Percentiles rank a stretch among this genome's conserved stretches.
Conservation (phyloP, 2,329 filamentous ascomycete genomes). For the Penicillium digitatum region DNA sequence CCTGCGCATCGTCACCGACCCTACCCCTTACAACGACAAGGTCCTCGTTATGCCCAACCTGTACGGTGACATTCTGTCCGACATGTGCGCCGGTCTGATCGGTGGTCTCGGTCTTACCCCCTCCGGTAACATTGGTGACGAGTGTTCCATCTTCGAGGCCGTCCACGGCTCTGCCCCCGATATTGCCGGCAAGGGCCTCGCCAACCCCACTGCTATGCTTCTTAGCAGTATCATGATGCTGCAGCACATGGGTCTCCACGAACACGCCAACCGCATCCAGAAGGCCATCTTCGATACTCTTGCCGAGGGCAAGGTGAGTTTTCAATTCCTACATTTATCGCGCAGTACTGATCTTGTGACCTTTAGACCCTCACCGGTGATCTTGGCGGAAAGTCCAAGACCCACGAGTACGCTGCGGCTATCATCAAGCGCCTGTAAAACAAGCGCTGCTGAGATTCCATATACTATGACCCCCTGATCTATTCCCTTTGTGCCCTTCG, state of each 20-base stretch:
- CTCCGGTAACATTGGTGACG: slow-evolving; percentile 96
- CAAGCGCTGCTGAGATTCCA: slow-evolving; percentile 21
- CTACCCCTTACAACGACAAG: slow-evolving; percentile 96
- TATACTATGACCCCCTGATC: slow-evolving; percentile 38
- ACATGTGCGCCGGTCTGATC: slow-evolving; percentile 98
- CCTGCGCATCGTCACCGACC: slow-evolving; percentile 97
- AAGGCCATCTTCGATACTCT: slow-evolving; percentile 92
- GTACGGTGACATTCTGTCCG: slow-evolving; percentile 98
- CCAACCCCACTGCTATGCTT: slow-evolving; percentile 94
- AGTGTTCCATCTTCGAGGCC: slow-evolving; percentile 99
- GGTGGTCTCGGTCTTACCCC: slow-evolving; percentile 95
- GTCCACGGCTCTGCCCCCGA: slow-evolving; percentile 97
- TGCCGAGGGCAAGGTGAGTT: slow-evolving; percentile 79
- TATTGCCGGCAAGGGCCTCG: slow-evolving; percentile 91
- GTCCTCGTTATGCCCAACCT: slow-evolving; percentile 96
- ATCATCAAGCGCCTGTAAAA: slow-evolving; percentile 68
- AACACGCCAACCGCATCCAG: slow-evolving; percentile 84
- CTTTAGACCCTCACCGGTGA: slow-evolving; percentile 77
- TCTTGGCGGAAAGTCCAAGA: slow-evolving; percentile 93
- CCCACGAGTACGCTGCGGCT: slow-evolving; percentile 84
- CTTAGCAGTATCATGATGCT: slow-evolving; percentile 99
- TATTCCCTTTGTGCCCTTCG: slow-evolving; percentile 33
- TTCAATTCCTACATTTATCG: not conserved
- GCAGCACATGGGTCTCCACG: slow-evolving; percentile 89
- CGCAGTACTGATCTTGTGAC: slow-evolving; percentile 6